Conservation (phyloP, 164 flowering plant species). For the Berberis vulgaris region DNA sequence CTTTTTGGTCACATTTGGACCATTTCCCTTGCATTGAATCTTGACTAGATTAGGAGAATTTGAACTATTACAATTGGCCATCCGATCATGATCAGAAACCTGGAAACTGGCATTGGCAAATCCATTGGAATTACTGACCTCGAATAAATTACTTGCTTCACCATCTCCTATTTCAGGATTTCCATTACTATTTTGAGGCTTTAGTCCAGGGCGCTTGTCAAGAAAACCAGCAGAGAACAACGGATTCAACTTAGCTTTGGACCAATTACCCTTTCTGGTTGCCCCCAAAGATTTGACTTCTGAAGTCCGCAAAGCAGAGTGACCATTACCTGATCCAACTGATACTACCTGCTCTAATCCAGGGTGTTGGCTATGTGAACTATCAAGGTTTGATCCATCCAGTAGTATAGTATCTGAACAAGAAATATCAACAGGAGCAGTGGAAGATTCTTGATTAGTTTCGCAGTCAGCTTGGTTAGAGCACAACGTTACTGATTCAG, state of each 20-base stretch:
- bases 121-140: constrained; percentile 13
- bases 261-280: background rate
- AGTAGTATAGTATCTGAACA: background rate
- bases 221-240: constrained; percentile 33
- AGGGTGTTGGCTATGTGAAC: background rate
- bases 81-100: constrained; percentile 3
- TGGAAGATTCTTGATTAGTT: background rate
- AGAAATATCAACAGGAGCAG: background rate
- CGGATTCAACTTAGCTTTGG: constrained; percentile 17
- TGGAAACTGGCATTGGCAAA: background rate
- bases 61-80: background rate
- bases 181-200: constrained; percentile 7
- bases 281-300: constrained; percentile 1
- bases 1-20: background rate
- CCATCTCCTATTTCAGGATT: constrained; percentile 4
- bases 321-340: background rate
- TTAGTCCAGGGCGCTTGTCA: constrained; percentile 14
- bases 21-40: background rate
- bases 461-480: background rate
- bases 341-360: too few species aligned
- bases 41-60: background rate
- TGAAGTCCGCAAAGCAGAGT: background rate
- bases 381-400: background rate
- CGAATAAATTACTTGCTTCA: constrained; percentile 10
- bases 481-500: background rate